These are phyloP conservation scores for Ascochyta lentis DNA, from an alignment of 2,329 filamentous ascomycete species.

Conservation along the genomic window DNA sequence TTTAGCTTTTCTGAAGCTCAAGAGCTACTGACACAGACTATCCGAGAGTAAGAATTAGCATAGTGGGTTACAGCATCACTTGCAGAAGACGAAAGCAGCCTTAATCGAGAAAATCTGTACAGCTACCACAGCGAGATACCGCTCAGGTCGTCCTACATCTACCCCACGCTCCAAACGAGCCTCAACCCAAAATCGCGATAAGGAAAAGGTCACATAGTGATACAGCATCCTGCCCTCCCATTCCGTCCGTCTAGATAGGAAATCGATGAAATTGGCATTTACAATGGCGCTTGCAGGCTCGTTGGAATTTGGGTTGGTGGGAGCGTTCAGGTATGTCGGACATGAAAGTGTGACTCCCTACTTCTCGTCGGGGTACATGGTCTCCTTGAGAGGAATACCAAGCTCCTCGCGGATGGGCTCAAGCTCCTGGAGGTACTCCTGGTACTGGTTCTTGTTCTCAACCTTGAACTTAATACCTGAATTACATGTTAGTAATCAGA, in stretches of 20 bases:
- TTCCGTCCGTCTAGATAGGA: conserved; percentile 28
- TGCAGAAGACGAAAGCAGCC: not conserved
- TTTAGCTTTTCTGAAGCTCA: not conserved
- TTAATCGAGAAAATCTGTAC: conserved; percentile 33
- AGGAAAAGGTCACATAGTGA: conserved; percentile 36
- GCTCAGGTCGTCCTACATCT: conserved; percentile 22
- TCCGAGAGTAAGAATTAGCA: not conserved
- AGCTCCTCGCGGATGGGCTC: conserved; percentile 93
- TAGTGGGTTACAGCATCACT: conserved; percentile 7
- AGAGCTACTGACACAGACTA: not conserved
- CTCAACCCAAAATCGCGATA: conserved; percentile 21
- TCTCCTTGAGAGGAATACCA: conserved; percentile 88
- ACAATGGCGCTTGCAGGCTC: conserved; percentile 24
- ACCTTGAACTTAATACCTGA: conserved; percentile 98
- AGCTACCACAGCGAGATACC: conserved; percentile 39
- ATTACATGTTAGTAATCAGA: conserved; percentile 33
- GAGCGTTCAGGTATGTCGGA: conserved; percentile 20
- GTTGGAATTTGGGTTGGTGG: conserved; percentile 18
- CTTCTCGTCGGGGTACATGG: conserved; percentile 74
- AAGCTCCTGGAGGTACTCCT: conserved; percentile 93
- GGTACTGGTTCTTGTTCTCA: conserved; percentile 96
- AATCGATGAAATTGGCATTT: conserved; percentile 34
- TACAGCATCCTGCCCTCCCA: conserved; percentile 31
- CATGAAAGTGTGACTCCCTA: conserved; percentile 28
- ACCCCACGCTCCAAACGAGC: conserved; percentile 15